These are phyloP conservation scores for Silene coronaria DNA, from an alignment of 179 eudicot genomes.

Conservation along the genomic window DNA sequence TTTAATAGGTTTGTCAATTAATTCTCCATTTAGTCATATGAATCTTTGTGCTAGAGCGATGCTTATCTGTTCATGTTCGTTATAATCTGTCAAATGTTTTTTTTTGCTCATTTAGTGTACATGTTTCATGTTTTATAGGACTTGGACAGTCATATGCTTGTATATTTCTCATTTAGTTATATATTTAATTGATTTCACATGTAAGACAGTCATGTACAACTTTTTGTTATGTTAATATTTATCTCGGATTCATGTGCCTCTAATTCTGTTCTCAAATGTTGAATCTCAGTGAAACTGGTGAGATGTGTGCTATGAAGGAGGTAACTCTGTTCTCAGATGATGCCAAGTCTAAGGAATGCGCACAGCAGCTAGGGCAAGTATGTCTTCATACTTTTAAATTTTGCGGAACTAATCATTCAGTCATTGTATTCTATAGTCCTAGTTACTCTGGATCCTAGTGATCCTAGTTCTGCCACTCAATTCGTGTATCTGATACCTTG, in stretches of 20 bases:
- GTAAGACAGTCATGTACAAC: too few species aligned
- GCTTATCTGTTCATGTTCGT: not conserved
- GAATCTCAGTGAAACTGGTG: slow-evolving; percentile 69
- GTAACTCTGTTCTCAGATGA: slow-evolving; percentile 88
- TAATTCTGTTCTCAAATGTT: slow-evolving; percentile 7
- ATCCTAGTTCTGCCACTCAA: not conserved
- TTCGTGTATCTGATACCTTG: slow-evolving; percentile 18
- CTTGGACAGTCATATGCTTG: not conserved
- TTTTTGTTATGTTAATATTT: too few species aligned
- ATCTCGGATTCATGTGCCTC: not conserved
- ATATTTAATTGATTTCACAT: too few species aligned
- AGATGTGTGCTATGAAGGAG: slow-evolving; percentile 99
- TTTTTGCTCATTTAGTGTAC: not conserved
- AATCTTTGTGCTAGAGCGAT: not conserved
- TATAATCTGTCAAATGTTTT: slow-evolving; percentile 7
- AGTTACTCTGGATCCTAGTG: not conserved
- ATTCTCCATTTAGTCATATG: not conserved
- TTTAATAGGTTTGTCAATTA: slow-evolving; percentile 60
- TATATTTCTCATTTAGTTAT: not conserved
- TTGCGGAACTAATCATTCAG: not conserved
- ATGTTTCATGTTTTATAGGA: not conserved
- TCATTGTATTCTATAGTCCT: not conserved
- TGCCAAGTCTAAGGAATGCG: slow-evolving; percentile 94
- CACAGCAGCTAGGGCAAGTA: slow-evolving; percentile 85
- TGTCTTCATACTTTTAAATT: not conserved